Evolutionary conservation across 2,329 filamentous ascomycete species (phyloP).

Genomic region (Fusarium sacchari): DNA sequence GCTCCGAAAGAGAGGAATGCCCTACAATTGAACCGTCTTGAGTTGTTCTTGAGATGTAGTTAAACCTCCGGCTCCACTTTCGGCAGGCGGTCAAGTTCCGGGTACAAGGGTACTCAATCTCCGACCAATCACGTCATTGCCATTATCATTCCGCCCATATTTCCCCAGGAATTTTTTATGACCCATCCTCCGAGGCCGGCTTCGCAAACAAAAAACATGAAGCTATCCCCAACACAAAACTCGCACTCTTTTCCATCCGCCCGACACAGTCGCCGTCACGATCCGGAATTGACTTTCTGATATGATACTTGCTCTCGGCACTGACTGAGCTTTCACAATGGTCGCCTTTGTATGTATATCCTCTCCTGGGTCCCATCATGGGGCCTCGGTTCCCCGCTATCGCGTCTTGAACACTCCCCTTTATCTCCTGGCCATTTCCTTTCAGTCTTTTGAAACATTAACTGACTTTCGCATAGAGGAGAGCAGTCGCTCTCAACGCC

Average conservation of each 20-base stretch:
- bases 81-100: constrained; percentile 20
- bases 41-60: not conserved
- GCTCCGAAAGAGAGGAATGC: not conserved
- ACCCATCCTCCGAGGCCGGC: constrained; percentile 31
- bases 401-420: not conserved
- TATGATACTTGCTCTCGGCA: not conserved
- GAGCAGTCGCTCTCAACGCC: constrained; percentile 31
- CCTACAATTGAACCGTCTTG: not conserved
- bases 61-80: constrained; percentile 1
- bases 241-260: not conserved
- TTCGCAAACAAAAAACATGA: constrained; percentile 20
- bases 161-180: constrained; percentile 30
- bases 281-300: not conserved
- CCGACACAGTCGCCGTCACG: not conserved
- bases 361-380: not conserved
- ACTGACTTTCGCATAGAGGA: constrained; percentile 12
- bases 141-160: constrained; percentile 12
- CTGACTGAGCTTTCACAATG: not conserved
- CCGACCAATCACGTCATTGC: not conserved
- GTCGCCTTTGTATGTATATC: constrained; percentile 19
- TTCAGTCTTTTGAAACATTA: fast-evolving
- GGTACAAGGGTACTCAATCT: not conserved
- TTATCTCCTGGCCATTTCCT: too few relatives aligned
- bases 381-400: not conserved
- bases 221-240: constrained; percentile 28